Evolutionary conservation across 768 basidiomycete genomes (phyloP).

Genomic region (Kwoniella dejecticola): DNA sequence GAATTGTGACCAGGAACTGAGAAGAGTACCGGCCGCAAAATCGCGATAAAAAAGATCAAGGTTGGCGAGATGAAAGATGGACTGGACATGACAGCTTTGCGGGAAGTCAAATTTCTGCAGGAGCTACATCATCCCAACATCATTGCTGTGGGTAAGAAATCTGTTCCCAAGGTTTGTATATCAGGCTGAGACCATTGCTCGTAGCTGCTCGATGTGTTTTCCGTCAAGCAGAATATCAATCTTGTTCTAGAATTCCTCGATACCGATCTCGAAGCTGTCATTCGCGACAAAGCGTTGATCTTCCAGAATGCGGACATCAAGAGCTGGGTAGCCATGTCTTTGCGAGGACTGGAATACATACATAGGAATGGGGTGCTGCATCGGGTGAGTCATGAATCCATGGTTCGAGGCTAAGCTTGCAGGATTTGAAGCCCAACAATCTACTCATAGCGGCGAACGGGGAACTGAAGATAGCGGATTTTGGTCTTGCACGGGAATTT

Average conservation of each 20-base stretch:
- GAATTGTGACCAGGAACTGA: slow-evolving; percentile 23
- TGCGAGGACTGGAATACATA: slow-evolving; percentile 97
- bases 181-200: not conserved
- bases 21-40: slow-evolving; percentile 54
- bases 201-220: slow-evolving; percentile 94
- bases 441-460: slow-evolving; percentile 88
- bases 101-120: slow-evolving; percentile 95
- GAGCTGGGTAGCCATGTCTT: slow-evolving; percentile 98
- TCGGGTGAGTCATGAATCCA: slow-evolving; percentile 64
- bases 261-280: slow-evolving; percentile 94
- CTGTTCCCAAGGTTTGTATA: not conserved
- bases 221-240: slow-evolving; percentile 92
- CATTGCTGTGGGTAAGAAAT: slow-evolving; percentile 68
- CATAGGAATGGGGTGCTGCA: slow-evolving; percentile 93
- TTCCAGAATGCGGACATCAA: slow-evolving; percentile 96
- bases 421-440: slow-evolving; percentile 99
- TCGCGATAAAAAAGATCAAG: slow-evolving; percentile 98
- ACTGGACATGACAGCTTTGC: slow-evolving; percentile 96
- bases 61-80: slow-evolving; percentile 97
- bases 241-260: slow-evolving; percentile 95
- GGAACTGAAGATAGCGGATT: slow-evolving; percentile 95
- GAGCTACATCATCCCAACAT: slow-evolving; percentile 93
- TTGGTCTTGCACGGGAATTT: slow-evolving; percentile 95
- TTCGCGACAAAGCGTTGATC: slow-evolving; percentile 87
- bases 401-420: not conserved